These are phyloP conservation scores for Lithocarpus polystachyus DNA, from an alignment of 306 rosid genomes.

Conservation along the genomic window DNA sequence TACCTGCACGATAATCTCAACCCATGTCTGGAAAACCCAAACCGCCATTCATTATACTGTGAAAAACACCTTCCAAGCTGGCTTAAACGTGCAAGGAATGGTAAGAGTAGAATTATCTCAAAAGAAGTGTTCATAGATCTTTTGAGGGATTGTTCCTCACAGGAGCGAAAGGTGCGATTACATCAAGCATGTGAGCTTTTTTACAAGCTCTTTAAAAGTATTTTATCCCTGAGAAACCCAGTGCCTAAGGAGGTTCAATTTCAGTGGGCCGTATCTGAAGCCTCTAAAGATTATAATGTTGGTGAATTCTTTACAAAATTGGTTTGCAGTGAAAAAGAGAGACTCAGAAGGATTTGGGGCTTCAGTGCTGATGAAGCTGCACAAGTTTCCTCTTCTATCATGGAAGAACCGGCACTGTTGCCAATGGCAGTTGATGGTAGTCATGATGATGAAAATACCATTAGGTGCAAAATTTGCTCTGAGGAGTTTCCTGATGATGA, in stretches of 20 bases:
- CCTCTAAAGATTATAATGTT: slow-evolving; percentile 64
- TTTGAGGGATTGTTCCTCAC: slow-evolving; percentile 59
- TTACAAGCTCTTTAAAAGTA: slow-evolving; percentile 90
- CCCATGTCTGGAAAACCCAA: slow-evolving; percentile 78
- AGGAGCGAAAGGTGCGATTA: slow-evolving; percentile 62
- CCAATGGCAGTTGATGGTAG: slow-evolving; percentile 39
- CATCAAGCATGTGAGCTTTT: slow-evolving; percentile 97
- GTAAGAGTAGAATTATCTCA: slow-evolving; percentile 91
- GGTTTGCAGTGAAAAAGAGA: slow-evolving; percentile 75
- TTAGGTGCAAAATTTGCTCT: slow-evolving; percentile 79
- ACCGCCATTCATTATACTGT: slow-evolving; percentile 76
- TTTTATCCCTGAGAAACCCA: slow-evolving; percentile 80
- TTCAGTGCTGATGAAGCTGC: slow-evolving; percentile 57
- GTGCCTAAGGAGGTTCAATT: slow-evolving; percentile 95
- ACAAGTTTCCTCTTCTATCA: slow-evolving; percentile 24
- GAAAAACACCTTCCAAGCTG: slow-evolving; percentile 95
- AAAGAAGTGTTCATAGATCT: slow-evolving; percentile 92
- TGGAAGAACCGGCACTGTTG: slow-evolving; percentile 57
- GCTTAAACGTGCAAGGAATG: slow-evolving; percentile 99
- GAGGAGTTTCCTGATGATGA: slow-evolving; percentile 67
- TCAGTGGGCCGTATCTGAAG: slow-evolving; percentile 97
- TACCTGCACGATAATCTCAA: slow-evolving; percentile 51
- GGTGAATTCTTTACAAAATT: slow-evolving; percentile 64
- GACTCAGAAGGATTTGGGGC: slow-evolving; percentile 74
- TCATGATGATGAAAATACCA: slow-evolving; percentile 45